phyloP scores from a whole-genome alignment of 441 rosid species.

The Pelargonium cotyledonis region DNA sequence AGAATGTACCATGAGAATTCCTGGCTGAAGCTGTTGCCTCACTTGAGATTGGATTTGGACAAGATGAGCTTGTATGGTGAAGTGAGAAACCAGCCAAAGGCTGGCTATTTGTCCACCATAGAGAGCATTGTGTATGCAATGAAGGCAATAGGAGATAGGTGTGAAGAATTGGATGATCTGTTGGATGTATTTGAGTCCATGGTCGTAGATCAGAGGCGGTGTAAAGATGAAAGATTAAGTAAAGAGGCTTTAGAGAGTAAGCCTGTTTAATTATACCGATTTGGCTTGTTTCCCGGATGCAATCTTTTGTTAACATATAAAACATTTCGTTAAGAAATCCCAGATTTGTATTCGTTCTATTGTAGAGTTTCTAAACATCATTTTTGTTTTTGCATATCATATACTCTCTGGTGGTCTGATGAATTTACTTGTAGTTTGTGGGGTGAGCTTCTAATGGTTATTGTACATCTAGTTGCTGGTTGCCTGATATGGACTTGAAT shows the following conservation, averaged over 20 bases:
- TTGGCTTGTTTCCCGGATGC: neutral
- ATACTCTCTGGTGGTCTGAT: too few species aligned
- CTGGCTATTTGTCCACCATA: conserved; percentile 66
- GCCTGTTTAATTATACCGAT: neutral
- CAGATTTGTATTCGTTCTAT: too few species aligned
- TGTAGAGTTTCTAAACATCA: too few species aligned
- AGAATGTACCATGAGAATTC: conserved; percentile 76
- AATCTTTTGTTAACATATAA: neutral
- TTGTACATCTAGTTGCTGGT: too few species aligned
- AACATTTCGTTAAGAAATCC: neutral
- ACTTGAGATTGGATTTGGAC: conserved; percentile 60
- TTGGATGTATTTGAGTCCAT: conserved; percentile 72
- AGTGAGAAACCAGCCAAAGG: conserved; percentile 69
- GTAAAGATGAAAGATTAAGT: conserved; percentile 51
- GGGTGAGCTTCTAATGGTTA: too few species aligned
- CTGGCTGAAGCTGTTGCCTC: conserved; percentile 79
- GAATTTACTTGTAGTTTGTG: too few species aligned
- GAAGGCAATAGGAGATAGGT: conserved; percentile 50
- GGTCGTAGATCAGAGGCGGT: conserved; percentile 75
- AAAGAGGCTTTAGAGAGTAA: conserved; percentile 18
- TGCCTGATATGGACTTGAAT: too few species aligned
- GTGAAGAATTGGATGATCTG: conserved; percentile 47
- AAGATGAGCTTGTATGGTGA: conserved; percentile 56
- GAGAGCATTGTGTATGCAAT: conserved; percentile 70
- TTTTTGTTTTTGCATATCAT: too few species aligned